Evolutionary conservation across 306 rosid species (phyloP).

Genomic region (Biancaea sappan): DNA sequence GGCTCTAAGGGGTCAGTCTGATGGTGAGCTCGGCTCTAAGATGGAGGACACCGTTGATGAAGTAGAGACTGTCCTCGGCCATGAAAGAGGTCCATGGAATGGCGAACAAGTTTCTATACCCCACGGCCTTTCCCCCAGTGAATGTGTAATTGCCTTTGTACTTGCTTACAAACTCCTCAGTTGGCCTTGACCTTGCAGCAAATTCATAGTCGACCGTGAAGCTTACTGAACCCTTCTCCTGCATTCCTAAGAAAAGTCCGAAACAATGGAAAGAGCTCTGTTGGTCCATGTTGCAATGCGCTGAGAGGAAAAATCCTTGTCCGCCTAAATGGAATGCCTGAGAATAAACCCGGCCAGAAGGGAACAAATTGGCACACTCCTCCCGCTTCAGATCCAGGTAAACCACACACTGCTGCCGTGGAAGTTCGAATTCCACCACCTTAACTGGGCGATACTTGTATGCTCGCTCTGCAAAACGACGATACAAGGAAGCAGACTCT

Average conservation of each 20-base stretch:
- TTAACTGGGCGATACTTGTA: slow-evolving; percentile 96
- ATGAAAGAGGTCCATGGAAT: slow-evolving; percentile 84
- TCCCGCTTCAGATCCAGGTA: slow-evolving; percentile 92
- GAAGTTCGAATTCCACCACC: slow-evolving; percentile 95
- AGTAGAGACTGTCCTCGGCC: slow-evolving; percentile 85
- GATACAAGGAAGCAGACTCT: slow-evolving; percentile 60
- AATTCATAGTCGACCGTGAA: slow-evolving; percentile 96
- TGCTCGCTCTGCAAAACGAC: slow-evolving; percentile 87
- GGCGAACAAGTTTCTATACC: slow-evolving; percentile 86
- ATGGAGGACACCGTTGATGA: slow-evolving; percentile 90
- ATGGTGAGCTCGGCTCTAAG: slow-evolving; percentile 96
- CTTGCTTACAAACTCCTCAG: slow-evolving; percentile 82
- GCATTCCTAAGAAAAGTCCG: slow-evolving; percentile 96
- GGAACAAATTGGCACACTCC: slow-evolving; percentile 73
- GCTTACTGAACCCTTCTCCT: slow-evolving; percentile 91
- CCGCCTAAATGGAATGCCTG: slow-evolving; percentile 99
- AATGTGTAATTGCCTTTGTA: slow-evolving; percentile 96
- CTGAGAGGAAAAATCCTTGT: slow-evolving; percentile 95
- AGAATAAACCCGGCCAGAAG: slow-evolving; percentile 96
- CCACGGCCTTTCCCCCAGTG: slow-evolving; percentile 98
- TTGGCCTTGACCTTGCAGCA: slow-evolving; percentile 82
- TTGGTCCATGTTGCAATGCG: slow-evolving; percentile 99
- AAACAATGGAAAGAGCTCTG: slow-evolving; percentile 94
- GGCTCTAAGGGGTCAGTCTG: slow-evolving; percentile 85
- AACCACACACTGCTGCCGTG: slow-evolving; percentile 92